Evolutionary conservation across 148 eudicot genomes (phyloP), one percentile per base, ranked within the genome.

Genomic region (Cornus controversa): DNA sequence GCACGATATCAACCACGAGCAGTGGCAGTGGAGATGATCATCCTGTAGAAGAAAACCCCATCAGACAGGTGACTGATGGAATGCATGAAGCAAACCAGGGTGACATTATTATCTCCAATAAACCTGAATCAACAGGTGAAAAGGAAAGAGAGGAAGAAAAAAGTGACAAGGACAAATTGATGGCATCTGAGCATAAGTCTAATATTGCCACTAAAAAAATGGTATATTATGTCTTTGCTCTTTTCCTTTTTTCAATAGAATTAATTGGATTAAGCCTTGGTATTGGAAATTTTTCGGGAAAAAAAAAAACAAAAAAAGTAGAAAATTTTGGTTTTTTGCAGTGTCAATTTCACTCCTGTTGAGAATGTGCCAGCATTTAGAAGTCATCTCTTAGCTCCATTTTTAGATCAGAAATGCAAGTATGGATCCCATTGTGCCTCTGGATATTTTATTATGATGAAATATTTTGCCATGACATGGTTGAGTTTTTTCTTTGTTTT

Each of bases 11-110:
- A 31, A 31, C 34, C 34, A 40, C 45, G 8, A 40, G 45, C 45
- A 40, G 45, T 40, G 45, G 45, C 79, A 75, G 80, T 37, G 77
- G 68, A n/a, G 77, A 29, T 69, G 69, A 60, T 80, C 72, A 50
- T 16, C 23, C 63, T 18, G 76, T 66, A 22, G 77, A 58, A 14
- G 83, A 80, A 62, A 91, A 88, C 60, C 85, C 82, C 71, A 91
- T 90, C 14, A 84, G 70, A 66, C 97, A 81, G 81, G 92, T 90
- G 72, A 86, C 86, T 9, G 88, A 88, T 64, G 68, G 13, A 23
- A 71, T 60, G 25, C 78, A 50, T 29, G 71, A 62, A 73, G 67
- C 70, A 47, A 57, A 80, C 34, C 13, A 2, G 10, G 64, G 64
- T 36, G 71, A 63, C 8, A 67, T 54, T 28, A 63, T 25, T 28